Evolutionary conservation across 129 eudicot species (phyloP).

Genomic region (Ambrosia artemisiifolia): DNA sequence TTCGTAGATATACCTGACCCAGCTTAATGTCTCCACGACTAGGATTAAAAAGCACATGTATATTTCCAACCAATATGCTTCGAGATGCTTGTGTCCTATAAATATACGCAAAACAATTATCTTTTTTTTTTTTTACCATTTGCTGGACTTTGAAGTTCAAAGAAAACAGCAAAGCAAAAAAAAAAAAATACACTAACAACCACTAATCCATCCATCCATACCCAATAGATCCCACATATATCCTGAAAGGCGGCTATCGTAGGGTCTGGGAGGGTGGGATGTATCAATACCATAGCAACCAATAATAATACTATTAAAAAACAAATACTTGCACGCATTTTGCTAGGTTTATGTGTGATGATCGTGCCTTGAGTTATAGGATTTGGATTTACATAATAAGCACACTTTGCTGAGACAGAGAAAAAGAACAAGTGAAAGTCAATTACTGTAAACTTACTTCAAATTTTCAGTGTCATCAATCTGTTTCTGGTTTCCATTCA

Average conservation of each 20-base stretch:
- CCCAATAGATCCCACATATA: too few relatives aligned
- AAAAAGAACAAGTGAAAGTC: background rate
- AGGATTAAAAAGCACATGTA: constrained; percentile 82
- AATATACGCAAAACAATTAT: constrained; percentile 3
- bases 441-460: constrained; percentile 34
- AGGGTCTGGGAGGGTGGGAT: too few relatives aligned
- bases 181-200: too few relatives aligned
- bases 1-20: constrained; percentile 58
- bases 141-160: background rate
- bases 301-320: background rate
- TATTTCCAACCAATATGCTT: constrained; percentile 72
- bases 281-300: too few relatives aligned
- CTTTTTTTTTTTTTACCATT: background rate
- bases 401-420: background rate
- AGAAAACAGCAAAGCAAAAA: background rate
- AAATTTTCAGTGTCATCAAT: constrained; percentile 21
- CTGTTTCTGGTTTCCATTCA: constrained; percentile 18
- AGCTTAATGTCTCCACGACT: constrained; percentile 87
- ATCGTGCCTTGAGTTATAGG: background rate
- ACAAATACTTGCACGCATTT: background rate
- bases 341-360: background rate
- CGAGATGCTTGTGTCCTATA: constrained; percentile 42
- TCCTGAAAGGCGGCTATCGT: too few relatives aligned
- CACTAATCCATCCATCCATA: too few relatives aligned
- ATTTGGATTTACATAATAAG: background rate